Conservation (phyloP, 2,329 filamentous ascomycete species). For the Xylariaceae sp. region DNA sequence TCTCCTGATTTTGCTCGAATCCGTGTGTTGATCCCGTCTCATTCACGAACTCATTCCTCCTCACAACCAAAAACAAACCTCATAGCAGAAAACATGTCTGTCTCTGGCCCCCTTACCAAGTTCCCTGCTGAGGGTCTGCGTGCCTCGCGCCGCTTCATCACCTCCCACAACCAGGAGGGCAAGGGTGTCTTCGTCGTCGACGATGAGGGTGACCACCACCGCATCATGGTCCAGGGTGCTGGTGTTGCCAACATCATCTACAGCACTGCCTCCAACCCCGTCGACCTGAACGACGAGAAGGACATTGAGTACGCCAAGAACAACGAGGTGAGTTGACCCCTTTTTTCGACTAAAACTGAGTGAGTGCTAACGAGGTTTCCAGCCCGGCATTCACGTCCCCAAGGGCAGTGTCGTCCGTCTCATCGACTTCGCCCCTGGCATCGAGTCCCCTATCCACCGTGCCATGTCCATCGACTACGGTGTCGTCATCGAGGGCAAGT, state of each 20-base stretch:
- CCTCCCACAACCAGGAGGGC: conserved; percentile 17
- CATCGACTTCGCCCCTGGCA: conserved; percentile 19
- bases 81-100: background rate
- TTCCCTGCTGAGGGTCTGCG: conserved; percentile 20
- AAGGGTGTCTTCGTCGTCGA: conserved; percentile 17
- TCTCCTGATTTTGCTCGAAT: too few species aligned
- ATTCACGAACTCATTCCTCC: background rate
- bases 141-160: conserved; percentile 12
- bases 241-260: conserved; percentile 5
- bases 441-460: conserved; percentile 14
- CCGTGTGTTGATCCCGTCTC: too few species aligned
- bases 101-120: conserved; percentile 9
- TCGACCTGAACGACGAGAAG: conserved; percentile 19
- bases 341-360: background rate
- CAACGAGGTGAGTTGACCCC: conserved; percentile 7
- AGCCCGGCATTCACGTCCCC: conserved; percentile 6
- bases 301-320: conserved; percentile 10
- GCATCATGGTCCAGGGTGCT: background rate
- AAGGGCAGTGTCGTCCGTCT: conserved; percentile 13
- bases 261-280: background rate
- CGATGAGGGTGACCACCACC: conserved; percentile 6
- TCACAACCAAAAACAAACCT: background rate
- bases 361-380: background rate
- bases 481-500: conserved; percentile 14
- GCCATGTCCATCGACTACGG: conserved; percentile 16